Conservation (phyloP, 176 grass and related monocot species). For the Puccinellia tenuiflora region DNA sequence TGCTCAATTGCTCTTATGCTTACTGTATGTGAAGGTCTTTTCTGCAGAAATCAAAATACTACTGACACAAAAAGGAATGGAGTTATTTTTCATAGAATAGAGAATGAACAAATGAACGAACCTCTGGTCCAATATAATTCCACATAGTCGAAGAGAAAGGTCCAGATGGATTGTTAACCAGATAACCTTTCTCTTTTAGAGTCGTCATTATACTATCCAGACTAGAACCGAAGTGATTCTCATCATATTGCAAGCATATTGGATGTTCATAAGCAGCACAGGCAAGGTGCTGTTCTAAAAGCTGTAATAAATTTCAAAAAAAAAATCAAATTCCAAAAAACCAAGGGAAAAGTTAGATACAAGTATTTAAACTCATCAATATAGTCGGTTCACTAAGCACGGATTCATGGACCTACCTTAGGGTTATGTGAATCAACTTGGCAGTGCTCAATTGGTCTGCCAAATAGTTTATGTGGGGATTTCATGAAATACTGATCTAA, state of each 20-base stretch:
- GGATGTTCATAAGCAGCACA: slow-evolving; percentile 94
- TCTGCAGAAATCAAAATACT: slow-evolving; percentile 38
- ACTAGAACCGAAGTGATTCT: slow-evolving; percentile 59
- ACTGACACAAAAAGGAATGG: slow-evolving; percentile 10
- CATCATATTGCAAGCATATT: slow-evolving; percentile 83
- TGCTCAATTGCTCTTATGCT: slow-evolving; percentile 84
- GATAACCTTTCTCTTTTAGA: slow-evolving; percentile 66
- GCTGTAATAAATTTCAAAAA: slow-evolving; percentile 44
- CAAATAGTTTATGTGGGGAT: slow-evolving; percentile 79
- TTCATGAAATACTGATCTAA: slow-evolving; percentile 99
- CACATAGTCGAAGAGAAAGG: slow-evolving; percentile 67
- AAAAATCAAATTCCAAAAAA: slow-evolving; percentile 7
- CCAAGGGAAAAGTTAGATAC: background rate
- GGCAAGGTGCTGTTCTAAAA: slow-evolving; percentile 72
- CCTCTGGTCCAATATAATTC: slow-evolving; percentile 90
- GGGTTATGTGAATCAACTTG: slow-evolving; percentile 81
- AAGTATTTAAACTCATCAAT: slow-evolving; percentile 10
- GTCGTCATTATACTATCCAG: slow-evolving; percentile 33
- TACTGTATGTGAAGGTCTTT: slow-evolving; percentile 69
- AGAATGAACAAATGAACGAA: slow-evolving; percentile 28
- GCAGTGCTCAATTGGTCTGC: slow-evolving; percentile 82
- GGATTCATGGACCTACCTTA: slow-evolving; percentile 62
- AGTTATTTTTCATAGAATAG: background rate
- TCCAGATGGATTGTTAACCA: slow-evolving; percentile 53
- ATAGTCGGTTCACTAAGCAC: background rate